Evolutionary conservation across 768 basidiomycete species (phyloP), one percentile per base, ranked within the genome.

Genomic region (Holtermanniella nyarrowii): DNA sequence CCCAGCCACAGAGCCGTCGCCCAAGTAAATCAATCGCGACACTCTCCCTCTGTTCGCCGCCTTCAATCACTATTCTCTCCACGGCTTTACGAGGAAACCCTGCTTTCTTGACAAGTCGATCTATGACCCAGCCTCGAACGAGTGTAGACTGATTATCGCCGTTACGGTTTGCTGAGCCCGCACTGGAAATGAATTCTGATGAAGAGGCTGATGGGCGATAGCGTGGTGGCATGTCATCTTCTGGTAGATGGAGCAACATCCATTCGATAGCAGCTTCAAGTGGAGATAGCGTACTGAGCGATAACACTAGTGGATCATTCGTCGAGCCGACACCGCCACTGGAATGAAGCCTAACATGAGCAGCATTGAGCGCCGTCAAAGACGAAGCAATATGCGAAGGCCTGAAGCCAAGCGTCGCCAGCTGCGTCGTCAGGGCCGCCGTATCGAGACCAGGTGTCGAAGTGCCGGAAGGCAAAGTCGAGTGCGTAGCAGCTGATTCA

Each of bases 261-360:
- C 87, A 88, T 58, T 89, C 85, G 42, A 90, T 82, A 47, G 81
- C 81, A 0, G 88, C 86, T 64, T 88, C 82, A 13, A 88, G 70
- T 3, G 83, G 79, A 4, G 80, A 75, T 2, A 82, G 69, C 4
- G 79, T 74, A 5, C 66, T 70, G 26, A 89, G 54, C 4, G 69
- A 61, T 7, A 72, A 74, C 27, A 70, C 66, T 13, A 93, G 76
- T 37, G 79, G 80, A 16, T 79, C 72, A 16, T 58, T 76, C 4
- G 80, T 74, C n/a, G 84, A 72, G 10, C 31, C 31, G 16, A 37
- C 31, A 3, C 77, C 67, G 11, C 82, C 83, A 13, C 81, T 74
- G 21, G 58, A 61, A 54, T 62, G 61, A 22, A 69, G 55, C 44
- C 65, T 54, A 42, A 60, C 61, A 26, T 65, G 48, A 37, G 61